Percentiles rank a stretch among this genome's conserved stretches.
phyloP scores from a whole-genome alignment of 495 filamentous ascomycete genomes.

The Neurospora africana region DNA sequence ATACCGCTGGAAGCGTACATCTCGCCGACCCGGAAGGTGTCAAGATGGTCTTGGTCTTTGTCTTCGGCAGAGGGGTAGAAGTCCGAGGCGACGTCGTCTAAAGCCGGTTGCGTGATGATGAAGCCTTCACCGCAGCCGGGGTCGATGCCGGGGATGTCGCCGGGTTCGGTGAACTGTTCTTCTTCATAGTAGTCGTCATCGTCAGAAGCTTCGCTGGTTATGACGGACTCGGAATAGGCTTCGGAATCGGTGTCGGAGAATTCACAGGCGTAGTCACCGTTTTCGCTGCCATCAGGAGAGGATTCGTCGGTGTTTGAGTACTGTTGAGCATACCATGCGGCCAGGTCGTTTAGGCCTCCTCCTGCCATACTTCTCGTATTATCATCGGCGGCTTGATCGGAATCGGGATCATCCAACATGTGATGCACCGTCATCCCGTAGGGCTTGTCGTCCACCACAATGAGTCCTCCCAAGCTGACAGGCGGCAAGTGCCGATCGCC shows the following conservation, averaged over 20 bases:
- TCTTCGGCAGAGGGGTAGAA: conserved; percentile 54
- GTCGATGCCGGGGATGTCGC: conserved; percentile 75
- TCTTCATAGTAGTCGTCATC: conserved; percentile 29
- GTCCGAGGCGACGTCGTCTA: conserved; percentile 72
- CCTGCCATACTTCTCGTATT: conserved; percentile 18
- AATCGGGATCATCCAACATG: conserved; percentile 76
- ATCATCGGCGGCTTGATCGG: conserved; percentile 33
- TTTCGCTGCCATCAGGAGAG: conserved; percentile 25
- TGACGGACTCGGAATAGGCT: conserved; percentile 31
- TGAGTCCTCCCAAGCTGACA: conserved; percentile 78
- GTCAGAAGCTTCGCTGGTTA: conserved; percentile 34
- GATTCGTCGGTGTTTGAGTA: conserved; percentile 21
- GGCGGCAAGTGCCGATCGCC: conserved; percentile 76
- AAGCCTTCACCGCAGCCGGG: conserved; percentile 60
- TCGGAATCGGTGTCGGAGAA: conserved; percentile 50
- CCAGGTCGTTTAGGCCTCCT: conserved; percentile 11
- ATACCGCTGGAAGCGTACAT: conserved; percentile 85
- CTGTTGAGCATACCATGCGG: conserved; percentile 24
- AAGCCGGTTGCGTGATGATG: conserved; percentile 75
- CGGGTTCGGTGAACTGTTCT: conserved; percentile 45
- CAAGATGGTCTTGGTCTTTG: conserved; percentile 52
- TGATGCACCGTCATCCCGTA: conserved; percentile 95
- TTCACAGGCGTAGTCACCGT: conserved; percentile 33
- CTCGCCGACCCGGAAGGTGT: conserved; percentile 66
- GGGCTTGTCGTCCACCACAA: conserved; percentile 70